These are phyloP conservation scores for Martensiomyces pterosporus DNA, from an alignment of 192 early-diverging fungal genomes.

Conservation along the genomic window DNA sequence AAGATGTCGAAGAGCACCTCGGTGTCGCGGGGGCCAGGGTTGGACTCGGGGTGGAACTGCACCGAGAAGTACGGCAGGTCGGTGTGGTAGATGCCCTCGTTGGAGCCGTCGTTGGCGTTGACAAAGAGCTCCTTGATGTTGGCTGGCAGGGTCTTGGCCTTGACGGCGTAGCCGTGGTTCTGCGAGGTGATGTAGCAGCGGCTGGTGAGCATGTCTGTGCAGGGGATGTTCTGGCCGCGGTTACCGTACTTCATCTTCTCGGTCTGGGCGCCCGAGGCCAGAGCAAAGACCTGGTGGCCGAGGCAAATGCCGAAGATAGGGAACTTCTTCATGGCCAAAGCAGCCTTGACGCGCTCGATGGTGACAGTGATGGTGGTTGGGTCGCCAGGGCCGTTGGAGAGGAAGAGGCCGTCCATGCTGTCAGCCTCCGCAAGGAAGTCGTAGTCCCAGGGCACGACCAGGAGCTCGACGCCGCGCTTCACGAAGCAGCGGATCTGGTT, in stretches of 20 bases:
- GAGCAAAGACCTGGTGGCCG: conserved; percentile 94
- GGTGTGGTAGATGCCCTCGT: conserved; percentile 96
- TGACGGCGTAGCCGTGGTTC: conserved; percentile 98
- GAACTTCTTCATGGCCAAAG: conserved; percentile 65
- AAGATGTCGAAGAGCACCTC: conserved; percentile 97
- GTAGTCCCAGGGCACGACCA: conserved; percentile 96
- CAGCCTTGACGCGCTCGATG: conserved; percentile 67
- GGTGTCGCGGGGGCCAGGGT: conserved; percentile 94
- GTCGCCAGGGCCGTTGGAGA: conserved; percentile 97
- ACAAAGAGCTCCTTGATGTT: conserved; percentile 82
- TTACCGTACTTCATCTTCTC: conserved; percentile 98
- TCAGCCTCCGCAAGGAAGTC: conserved; percentile 72
- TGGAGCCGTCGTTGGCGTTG: conserved; percentile 98
- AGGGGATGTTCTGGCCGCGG: conserved; percentile 99
- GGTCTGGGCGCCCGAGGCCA: conserved; percentile 89
- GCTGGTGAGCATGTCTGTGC: conserved; percentile 90
- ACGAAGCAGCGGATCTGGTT: conserved; percentile 99
- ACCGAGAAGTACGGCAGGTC: conserved; percentile 92
- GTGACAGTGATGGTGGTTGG: conserved; percentile 78
- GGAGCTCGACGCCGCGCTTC: conserved; percentile 88
- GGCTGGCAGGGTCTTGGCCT: conserved; percentile 66
- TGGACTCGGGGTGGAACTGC: conserved; percentile 98
- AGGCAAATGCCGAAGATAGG: conserved; percentile 99
- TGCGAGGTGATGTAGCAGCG: conserved; percentile 99
- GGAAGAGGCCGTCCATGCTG: conserved; percentile 76